A percentile compares a stretch with the other conserved stretches of the same genome.
Conservation (phyloP, 768 basidiomycete genomes). For the Agaricus subrufescens region DNA sequence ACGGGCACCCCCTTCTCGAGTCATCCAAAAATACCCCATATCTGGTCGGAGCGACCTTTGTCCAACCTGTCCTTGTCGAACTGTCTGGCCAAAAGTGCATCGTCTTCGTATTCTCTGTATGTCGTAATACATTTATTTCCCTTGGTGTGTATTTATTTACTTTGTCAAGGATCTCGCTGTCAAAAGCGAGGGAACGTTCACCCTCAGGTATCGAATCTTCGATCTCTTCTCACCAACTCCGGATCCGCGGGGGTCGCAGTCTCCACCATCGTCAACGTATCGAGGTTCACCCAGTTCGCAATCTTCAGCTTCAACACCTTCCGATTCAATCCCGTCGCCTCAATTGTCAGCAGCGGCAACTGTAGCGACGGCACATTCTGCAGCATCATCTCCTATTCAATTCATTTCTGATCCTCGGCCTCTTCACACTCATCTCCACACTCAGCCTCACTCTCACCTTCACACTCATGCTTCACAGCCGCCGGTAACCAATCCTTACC, state of each 20-base stretch:
- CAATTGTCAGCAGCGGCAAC: background rate
- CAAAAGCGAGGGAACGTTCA: conserved; percentile 60
- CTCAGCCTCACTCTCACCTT: background rate
- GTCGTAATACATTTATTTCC: conserved; percentile 16
- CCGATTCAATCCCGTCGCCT: background rate
- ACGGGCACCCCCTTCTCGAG: conserved; percentile 38
- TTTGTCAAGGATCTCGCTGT: conserved; percentile 61
- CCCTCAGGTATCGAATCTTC: conserved; percentile 62
- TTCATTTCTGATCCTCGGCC: background rate
- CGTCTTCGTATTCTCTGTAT: conserved; percentile 62
- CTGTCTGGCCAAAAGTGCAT: conserved; percentile 51
- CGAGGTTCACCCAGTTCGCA: background rate
- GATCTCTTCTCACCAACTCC: conserved; percentile 42
- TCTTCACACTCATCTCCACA: background rate
- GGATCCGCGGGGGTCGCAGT: background rate
- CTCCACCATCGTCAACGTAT: conserved; percentile 3
- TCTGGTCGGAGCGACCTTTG: conserved; percentile 59
- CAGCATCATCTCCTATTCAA: background rate
- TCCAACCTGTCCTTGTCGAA: conserved; percentile 50
- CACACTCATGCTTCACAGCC: background rate
- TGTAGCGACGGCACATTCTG: background rate
- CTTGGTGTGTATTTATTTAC: background rate
- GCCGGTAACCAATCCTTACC: conserved; percentile 3
- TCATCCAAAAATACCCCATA: conserved; percentile 45
- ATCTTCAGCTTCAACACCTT: background rate